These are phyloP conservation scores for Penicillium fuscoglaucum DNA, from an alignment of 2,329 filamentous ascomycete genomes.

Conservation along the genomic window DNA sequence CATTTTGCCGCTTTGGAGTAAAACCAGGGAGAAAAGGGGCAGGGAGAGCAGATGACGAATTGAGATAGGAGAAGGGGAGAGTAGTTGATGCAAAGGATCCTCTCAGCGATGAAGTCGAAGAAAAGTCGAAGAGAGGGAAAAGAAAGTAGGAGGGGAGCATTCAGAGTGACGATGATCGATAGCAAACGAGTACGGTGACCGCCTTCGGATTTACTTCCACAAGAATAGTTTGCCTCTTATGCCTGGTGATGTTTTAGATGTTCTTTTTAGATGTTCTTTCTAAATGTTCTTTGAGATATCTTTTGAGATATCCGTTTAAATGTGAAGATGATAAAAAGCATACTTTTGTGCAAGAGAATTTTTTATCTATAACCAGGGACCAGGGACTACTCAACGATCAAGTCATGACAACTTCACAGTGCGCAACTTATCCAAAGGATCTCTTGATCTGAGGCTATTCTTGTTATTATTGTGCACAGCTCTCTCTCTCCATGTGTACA, in stretches of 20 bases:
- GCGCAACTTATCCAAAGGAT: neutral
- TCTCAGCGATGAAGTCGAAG: constrained; percentile 15
- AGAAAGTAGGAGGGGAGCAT: constrained; percentile 19
- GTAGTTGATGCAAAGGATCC: constrained; percentile 7
- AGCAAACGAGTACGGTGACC: constrained; percentile 14
- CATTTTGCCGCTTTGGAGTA: constrained; percentile 52
- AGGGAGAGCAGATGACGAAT: constrained; percentile 12
- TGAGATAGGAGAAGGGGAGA: constrained; percentile 1
- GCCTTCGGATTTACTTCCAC: constrained; percentile 4
- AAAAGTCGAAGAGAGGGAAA: constrained; percentile 30
- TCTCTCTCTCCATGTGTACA: neutral
- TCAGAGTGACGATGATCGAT: constrained; percentile 12
- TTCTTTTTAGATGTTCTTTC: too few relatives aligned
- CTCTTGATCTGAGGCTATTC: neutral
- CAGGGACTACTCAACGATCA: neutral
- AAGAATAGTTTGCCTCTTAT: too few relatives aligned
- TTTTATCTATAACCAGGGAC: too few relatives aligned
- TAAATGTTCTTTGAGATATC: too few relatives aligned
- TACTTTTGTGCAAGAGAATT: too few relatives aligned
- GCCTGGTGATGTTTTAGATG: too few relatives aligned
- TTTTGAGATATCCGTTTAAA: too few relatives aligned
- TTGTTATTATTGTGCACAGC: neutral
- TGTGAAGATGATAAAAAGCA: too few relatives aligned
- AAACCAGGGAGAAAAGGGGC: constrained; percentile 29
- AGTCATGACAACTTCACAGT: neutral